Base-by-base conservation (phyloP, 1,284 basidiomycete species). In the Pascua sp. region DNA sequence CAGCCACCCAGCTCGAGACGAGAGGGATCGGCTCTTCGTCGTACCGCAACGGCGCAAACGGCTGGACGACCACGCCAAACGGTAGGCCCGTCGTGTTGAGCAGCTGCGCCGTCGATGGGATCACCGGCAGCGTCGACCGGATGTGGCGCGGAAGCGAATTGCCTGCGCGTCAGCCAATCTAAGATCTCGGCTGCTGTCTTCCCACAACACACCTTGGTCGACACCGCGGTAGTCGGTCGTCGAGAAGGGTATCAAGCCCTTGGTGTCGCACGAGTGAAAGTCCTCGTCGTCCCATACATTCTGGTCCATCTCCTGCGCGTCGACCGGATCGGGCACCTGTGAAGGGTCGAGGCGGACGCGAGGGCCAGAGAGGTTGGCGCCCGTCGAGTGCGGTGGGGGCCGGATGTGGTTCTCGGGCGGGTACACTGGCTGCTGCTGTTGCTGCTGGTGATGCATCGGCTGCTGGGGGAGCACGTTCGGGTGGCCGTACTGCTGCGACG, bases 251-350 rank as follows among this genome's bases (percentile, higher is more conserved):
- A 86, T 85, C 64, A 87, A 85, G 42, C 81, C 82, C 43, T 86
- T 89, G 0, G 88, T 78, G 59, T 88, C 66, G 87, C 80, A 80
- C 5, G 91, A 93, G 77, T 84, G 81, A 65, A 86, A 93, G 55
- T 84, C 80, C 69, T 90, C 85, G 43, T 84, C 80, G 65, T 90
- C 86, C 86, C 91, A 96, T 79, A 85, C 80, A 56, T 86, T 84
- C 67, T 90, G 86, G 80, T 98, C 95, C 17, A 83, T 79, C 67
- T 94, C 89, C 63, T 90, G 86, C 12, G 86, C 82, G 56, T 91
- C 88, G 36, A 92, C 86, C 12, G 92, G 90, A 9, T 91, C 93
- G 8, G 96, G 96, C 49, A 98, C 88, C 75, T 97, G 92, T 63
- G 82, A 84, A 4, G 90, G 87, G 73, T 97, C 91, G 67, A 98